Percentiles rank a stretch among this genome's conserved stretches.
These are phyloP conservation scores for Neospora caninum DNA, from an alignment of 169 alveolate species.

Conservation along the genomic window DNA sequence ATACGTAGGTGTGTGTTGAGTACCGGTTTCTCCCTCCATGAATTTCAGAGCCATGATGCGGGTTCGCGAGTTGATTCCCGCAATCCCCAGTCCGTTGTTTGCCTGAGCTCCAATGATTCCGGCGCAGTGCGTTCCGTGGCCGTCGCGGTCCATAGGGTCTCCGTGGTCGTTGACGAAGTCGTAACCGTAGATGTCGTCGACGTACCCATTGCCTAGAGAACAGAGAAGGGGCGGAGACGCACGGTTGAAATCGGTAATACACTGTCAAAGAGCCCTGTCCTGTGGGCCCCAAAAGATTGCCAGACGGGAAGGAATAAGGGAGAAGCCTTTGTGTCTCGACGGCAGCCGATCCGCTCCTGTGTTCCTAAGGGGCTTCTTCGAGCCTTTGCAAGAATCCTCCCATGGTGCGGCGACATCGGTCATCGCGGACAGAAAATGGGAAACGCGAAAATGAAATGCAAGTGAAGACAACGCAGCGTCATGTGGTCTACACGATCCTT, in stretches of 20 bases:
- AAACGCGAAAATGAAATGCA: too few species aligned
- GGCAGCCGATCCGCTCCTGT: too few species aligned
- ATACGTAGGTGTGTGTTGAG: not conserved
- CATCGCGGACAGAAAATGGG: too few species aligned
- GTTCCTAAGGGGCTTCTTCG: too few species aligned
- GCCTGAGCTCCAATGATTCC: slow-evolving; percentile 77
- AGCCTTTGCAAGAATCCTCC: too few species aligned
- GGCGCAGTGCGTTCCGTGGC: slow-evolving; percentile 80
- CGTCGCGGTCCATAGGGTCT: slow-evolving; percentile 75
- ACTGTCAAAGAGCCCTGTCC: not conserved
- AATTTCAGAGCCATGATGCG: slow-evolving; percentile 73
- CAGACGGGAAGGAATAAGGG: too few species aligned
- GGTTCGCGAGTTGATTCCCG: slow-evolving; percentile 71
- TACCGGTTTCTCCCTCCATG: slow-evolving; percentile 42
- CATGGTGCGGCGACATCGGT: too few species aligned
- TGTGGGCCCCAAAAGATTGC: too few species aligned
- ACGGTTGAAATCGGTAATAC: not conserved
- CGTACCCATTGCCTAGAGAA: slow-evolving; percentile 73
- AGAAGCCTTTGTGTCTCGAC: too few species aligned
- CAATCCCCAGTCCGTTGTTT: slow-evolving; percentile 68
- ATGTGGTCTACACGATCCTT: too few species aligned
- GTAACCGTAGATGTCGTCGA: slow-evolving; percentile 76
- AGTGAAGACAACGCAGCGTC: too few species aligned
- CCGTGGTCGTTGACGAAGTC: slow-evolving; percentile 72
- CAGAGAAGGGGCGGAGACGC: not conserved